Conservation (phyloP, 202 grass and related monocot species). For the Zoysia matrella region DNA sequence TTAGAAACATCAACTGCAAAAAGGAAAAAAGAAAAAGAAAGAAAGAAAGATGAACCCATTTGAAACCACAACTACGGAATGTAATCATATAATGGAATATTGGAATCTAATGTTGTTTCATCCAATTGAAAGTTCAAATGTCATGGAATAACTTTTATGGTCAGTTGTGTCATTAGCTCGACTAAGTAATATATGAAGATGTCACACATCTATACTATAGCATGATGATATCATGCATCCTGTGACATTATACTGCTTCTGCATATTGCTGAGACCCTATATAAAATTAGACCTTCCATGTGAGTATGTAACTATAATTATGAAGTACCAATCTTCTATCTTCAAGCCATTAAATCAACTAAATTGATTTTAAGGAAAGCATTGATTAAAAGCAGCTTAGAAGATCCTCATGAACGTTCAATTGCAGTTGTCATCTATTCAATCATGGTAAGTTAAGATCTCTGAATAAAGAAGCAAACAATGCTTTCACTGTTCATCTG, state of each 20-base stretch:
- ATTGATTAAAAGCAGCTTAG: constrained; percentile 15
- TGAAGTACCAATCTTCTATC: constrained; percentile 10
- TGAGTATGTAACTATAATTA: constrained; percentile 15
- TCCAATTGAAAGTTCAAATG: constrained; percentile 25
- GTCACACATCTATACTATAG: not conserved
- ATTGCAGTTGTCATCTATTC: constrained; percentile 1
- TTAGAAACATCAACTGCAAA: constrained; percentile 56
- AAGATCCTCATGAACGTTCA: not conserved
- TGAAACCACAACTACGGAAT: not conserved
- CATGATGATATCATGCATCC: constrained; percentile 11
- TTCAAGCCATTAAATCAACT: not conserved
- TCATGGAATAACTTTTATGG: not conserved
- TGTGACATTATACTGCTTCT: constrained; percentile 11
- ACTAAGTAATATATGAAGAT: not conserved
- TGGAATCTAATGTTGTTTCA: too few species aligned
- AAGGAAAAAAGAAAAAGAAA: too few species aligned
- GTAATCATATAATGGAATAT: not conserved
- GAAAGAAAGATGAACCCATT: constrained; percentile 1
- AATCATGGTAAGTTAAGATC: not conserved
- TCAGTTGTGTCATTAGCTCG: not conserved
- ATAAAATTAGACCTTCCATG: constrained; percentile 25
- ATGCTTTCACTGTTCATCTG: not conserved
- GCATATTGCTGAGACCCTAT: constrained; percentile 26
- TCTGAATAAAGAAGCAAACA: not conserved
- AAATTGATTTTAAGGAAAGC: not conserved